Percentiles rank a stretch among this genome's conserved stretches.
These are phyloP conservation scores for Monilinia aucupariae DNA, from an alignment of 2,329 filamentous ascomycete species.

Conservation along the genomic window DNA sequence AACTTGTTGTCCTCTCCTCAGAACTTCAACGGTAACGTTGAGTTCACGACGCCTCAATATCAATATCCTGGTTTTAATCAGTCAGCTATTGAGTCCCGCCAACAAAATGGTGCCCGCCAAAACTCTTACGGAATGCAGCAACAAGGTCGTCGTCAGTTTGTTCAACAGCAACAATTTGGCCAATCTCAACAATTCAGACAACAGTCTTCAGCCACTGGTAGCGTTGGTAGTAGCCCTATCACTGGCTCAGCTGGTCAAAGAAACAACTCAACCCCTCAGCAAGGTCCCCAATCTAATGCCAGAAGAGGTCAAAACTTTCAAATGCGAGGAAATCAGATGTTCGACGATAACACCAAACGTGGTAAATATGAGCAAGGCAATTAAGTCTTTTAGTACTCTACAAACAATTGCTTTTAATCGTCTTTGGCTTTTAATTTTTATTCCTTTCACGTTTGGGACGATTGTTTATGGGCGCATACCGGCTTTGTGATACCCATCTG, in stretches of 20 bases:
- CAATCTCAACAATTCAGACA: constrained; percentile 7
- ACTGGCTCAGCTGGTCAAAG: neutral
- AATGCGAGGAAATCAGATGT: constrained; percentile 7
- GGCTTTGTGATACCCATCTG: constrained; percentile 8
- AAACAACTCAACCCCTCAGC: neutral
- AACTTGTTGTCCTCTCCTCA: constrained; percentile 2
- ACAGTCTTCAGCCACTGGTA: neutral
- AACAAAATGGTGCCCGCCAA: neutral
- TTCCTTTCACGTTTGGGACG: neutral
- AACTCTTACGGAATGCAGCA: neutral
- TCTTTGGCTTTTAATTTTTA: neutral
- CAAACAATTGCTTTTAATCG: neutral
- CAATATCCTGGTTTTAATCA: neutral
- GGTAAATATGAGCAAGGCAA: neutral
- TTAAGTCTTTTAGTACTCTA: neutral
- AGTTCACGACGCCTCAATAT: constrained; percentile 9
- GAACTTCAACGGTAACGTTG: neutral
- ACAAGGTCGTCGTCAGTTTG: constrained; percentile 4
- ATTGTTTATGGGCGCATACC: neutral
- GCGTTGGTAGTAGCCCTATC: neutral
- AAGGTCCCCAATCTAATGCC: neutral
- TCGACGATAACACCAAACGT: neutral
- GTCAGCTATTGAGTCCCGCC: neutral
- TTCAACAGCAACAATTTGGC: neutral
- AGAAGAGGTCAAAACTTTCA: neutral